These are phyloP conservation scores for Scleroderma bovista DNA, from an alignment of 768 basidiomycete species.

Conservation along the genomic window DNA sequence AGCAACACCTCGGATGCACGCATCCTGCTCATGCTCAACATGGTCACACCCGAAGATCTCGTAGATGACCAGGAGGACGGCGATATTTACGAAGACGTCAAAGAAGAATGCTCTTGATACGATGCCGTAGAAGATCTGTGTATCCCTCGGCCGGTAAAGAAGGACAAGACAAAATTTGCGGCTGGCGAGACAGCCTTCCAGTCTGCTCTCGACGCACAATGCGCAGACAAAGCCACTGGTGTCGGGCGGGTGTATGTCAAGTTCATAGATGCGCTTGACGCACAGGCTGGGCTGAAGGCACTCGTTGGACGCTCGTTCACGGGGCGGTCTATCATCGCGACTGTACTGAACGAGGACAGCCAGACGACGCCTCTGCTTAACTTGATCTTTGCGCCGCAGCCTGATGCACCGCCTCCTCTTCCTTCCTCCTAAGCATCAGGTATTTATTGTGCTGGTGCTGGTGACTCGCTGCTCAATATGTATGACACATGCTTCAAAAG, in stretches of 20 bases:
- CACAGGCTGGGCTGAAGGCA: slow-evolving; percentile 70
- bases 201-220: slow-evolving; percentile 59
- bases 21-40: slow-evolving; percentile 96
- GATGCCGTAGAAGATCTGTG: slow-evolving; percentile 80
- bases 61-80: slow-evolving; percentile 86
- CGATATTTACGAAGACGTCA: slow-evolving; percentile 92
- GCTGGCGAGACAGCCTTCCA: slow-evolving; percentile 55
- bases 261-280: slow-evolving; percentile 58
- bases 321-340: slow-evolving; percentile 83
- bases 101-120: slow-evolving; percentile 80
- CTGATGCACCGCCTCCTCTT: slow-evolving; percentile 75
- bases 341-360: slow-evolving; percentile 76
- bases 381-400: slow-evolving; percentile 80
- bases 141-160: slow-evolving; percentile 85
- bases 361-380: slow-evolving; percentile 79
- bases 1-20: slow-evolving; percentile 55
- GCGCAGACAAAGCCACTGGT: slow-evolving; percentile 82
- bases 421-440: slow-evolving; percentile 32
- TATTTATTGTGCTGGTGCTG: neutral
- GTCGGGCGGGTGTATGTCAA: slow-evolving; percentile 96
- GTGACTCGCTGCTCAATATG: neutral
- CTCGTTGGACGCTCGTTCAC: slow-evolving; percentile 89
- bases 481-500: too few relatives aligned
- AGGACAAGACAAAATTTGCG: slow-evolving; percentile 75
- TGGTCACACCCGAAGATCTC: slow-evolving; percentile 94